Conservation (phyloP, 2,329 filamentous ascomycete species). For the Fusarium goolgardi region DNA sequence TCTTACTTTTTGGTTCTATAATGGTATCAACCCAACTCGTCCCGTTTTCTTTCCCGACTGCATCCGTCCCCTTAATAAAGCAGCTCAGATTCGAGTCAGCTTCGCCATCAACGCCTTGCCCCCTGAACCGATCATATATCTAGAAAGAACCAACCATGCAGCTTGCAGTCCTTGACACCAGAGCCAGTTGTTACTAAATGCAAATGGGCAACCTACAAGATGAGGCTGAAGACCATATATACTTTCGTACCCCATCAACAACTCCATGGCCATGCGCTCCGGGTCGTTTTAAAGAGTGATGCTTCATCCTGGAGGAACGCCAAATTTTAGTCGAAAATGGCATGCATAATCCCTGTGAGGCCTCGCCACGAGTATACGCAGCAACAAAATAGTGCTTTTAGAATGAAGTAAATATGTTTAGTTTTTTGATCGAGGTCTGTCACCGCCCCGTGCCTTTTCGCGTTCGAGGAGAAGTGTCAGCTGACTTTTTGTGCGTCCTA, state of each 20-base stretch:
- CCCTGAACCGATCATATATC: slow-evolving; percentile 13
- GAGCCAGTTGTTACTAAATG: slow-evolving; percentile 1
- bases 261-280: slow-evolving; percentile 22
- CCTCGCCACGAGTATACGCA: slow-evolving; percentile 21
- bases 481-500: slow-evolving; percentile 71
- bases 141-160: slow-evolving; percentile 1
- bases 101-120: slow-evolving; percentile 26
- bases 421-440: slow-evolving; percentile 45
- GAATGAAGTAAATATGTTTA: slow-evolving; percentile 37
- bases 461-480: slow-evolving; percentile 68
- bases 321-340: slow-evolving; percentile 2
- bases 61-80: slow-evolving; percentile 5
- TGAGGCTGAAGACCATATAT: slow-evolving; percentile 1
- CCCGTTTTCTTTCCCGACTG: neutral
- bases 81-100: slow-evolving; percentile 4
- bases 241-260: slow-evolving; percentile 14
- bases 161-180: neutral
- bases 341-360: slow-evolving; percentile 14
- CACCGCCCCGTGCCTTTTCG: slow-evolving; percentile 56
- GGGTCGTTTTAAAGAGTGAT: neutral
- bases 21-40: slow-evolving; percentile 13
- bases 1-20: slow-evolving; percentile 31
- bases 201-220: slow-evolving; percentile 1
- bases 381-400: slow-evolving; percentile 3
- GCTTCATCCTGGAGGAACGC: slow-evolving; percentile 6